Conservation (phyloP, 2,329 filamentous ascomycete genomes). For the Scytalidium sp. region DNA sequence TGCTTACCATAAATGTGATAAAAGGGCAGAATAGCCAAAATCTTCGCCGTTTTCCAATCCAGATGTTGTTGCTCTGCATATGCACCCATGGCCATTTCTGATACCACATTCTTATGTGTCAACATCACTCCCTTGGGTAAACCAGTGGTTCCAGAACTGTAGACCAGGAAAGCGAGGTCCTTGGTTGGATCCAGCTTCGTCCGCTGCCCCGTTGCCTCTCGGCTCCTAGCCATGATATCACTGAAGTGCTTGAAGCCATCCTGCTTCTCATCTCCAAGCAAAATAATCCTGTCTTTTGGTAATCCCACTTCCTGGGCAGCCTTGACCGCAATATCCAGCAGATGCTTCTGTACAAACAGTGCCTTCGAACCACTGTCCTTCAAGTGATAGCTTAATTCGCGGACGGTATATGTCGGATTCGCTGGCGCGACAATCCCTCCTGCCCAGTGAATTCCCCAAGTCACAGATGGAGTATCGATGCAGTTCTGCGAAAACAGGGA, state of each 20-base stretch:
- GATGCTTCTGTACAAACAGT: slow-evolving; percentile 68
- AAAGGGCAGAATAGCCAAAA: slow-evolving; percentile 77
- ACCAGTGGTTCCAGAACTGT: slow-evolving; percentile 68
- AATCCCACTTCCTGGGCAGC: slow-evolving; percentile 71
- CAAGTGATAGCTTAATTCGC: slow-evolving; percentile 81
- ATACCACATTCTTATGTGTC: slow-evolving; percentile 76
- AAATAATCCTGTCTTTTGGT: slow-evolving; percentile 63
- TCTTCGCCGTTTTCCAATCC: slow-evolving; percentile 15
- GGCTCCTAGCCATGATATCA: slow-evolving; percentile 39
- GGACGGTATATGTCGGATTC: slow-evolving; percentile 79
- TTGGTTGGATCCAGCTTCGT: slow-evolving; percentile 61
- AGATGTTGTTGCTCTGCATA: slow-evolving; percentile 40
- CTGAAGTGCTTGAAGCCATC: slow-evolving; percentile 52
- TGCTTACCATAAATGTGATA: slow-evolving; percentile 65
- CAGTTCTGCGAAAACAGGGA: slow-evolving; percentile 79
- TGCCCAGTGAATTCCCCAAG: slow-evolving; percentile 76
- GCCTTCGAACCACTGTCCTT: slow-evolving; percentile 72
- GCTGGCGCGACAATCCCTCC: slow-evolving; percentile 77
- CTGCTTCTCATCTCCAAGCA: slow-evolving; percentile 68
- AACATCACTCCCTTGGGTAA: slow-evolving; percentile 90
- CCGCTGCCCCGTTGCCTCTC: slow-evolving; percentile 49
- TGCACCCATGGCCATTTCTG: slow-evolving; percentile 61
- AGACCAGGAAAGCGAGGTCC: slow-evolving; percentile 54
- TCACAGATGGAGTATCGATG: slow-evolving; percentile 74
- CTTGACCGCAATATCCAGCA: slow-evolving; percentile 61